These are phyloP conservation scores for Caloboletus inedulis DNA, from an alignment of 1,284 basidiomycete genomes.

Conservation along the genomic window DNA sequence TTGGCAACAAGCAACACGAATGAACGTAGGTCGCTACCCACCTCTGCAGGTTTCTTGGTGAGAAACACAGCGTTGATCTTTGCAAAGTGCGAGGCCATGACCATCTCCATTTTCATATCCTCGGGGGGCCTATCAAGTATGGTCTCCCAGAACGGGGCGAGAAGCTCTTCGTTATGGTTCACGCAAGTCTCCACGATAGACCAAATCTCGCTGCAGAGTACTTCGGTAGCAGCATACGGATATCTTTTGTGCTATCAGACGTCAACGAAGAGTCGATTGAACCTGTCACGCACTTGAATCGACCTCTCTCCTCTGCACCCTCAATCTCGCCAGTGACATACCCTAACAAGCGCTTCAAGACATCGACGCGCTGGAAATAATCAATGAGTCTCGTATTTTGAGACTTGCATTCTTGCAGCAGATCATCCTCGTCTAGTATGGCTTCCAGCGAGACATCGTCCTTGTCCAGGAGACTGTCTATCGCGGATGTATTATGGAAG, in stretches of 20 bases:
- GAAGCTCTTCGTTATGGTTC: constrained; percentile 64
- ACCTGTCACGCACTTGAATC: constrained; percentile 63
- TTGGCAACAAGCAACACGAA: constrained; percentile 24
- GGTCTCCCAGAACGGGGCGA: constrained; percentile 90
- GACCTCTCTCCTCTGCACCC: constrained; percentile 62
- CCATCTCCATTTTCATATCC: constrained; percentile 73
- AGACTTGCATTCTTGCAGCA: constrained; percentile 93
- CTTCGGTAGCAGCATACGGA: constrained; percentile 93
- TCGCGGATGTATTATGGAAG: constrained; percentile 78
- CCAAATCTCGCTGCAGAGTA: constrained; percentile 95
- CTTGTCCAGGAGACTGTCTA: constrained; percentile 81
- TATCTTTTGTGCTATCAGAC: constrained; percentile 56
- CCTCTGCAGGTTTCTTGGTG: constrained; percentile 86
- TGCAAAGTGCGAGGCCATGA: constrained; percentile 79
- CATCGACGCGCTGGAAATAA: constrained; percentile 79
- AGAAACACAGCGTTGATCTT: constrained; percentile 89
- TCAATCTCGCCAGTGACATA: constrained; percentile 87
- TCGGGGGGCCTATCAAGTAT: constrained; percentile 77
- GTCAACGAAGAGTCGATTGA: background rate
- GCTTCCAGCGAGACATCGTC: constrained; percentile 84
- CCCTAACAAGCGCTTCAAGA: constrained; percentile 74
- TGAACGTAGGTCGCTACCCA: constrained; percentile 39
- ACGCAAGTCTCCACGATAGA: constrained; percentile 90
- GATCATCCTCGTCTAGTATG: constrained; percentile 91
- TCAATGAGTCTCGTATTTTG: constrained; percentile 88